Conservation (phyloP, 495 filamentous ascomycete species). For the Ramalina intermedia region DNA sequence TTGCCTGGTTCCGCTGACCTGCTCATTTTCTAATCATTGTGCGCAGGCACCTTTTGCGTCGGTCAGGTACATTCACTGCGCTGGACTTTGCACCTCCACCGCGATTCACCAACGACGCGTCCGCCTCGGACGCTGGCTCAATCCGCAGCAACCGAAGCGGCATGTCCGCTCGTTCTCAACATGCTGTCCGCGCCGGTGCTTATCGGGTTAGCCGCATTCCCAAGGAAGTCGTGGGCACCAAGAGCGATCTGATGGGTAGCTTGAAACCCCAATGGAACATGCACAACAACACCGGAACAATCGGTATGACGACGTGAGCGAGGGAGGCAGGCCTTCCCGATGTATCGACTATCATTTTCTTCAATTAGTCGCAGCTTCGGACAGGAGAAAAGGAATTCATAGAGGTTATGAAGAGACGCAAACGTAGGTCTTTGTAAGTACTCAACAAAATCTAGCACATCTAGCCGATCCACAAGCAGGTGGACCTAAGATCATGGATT, state of each 20-base stretch:
- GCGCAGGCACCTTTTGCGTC: constrained; percentile 64
- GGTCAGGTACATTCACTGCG: constrained; percentile 75
- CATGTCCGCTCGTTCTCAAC: constrained; percentile 53
- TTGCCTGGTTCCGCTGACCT: constrained; percentile 17
- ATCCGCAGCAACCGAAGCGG: constrained; percentile 75
- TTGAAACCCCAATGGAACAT: constrained; percentile 74
- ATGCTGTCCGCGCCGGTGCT: constrained; percentile 74
- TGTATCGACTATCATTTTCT: background rate
- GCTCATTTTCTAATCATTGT: constrained; percentile 17
- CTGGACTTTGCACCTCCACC: constrained; percentile 93
- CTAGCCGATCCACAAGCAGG: too few relatives aligned
- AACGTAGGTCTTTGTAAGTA: background rate
- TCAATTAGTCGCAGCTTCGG: background rate
- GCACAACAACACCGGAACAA: constrained; percentile 14
- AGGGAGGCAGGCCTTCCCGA: background rate
- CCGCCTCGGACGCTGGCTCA: constrained; percentile 70
- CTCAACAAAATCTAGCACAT: too few relatives aligned
- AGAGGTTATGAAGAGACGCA: constrained; percentile 5
- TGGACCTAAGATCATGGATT: too few relatives aligned
- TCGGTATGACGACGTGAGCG: background rate
- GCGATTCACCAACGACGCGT: constrained; percentile 61
- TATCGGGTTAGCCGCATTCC: constrained; percentile 83
- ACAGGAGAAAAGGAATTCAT: background rate
- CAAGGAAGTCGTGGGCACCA: constrained; percentile 67
- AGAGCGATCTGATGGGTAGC: constrained; percentile 48